These are phyloP conservation scores for Pisolithus thermaeus DNA, from an alignment of 1,284 basidiomycete species.

Conservation along the genomic window DNA sequence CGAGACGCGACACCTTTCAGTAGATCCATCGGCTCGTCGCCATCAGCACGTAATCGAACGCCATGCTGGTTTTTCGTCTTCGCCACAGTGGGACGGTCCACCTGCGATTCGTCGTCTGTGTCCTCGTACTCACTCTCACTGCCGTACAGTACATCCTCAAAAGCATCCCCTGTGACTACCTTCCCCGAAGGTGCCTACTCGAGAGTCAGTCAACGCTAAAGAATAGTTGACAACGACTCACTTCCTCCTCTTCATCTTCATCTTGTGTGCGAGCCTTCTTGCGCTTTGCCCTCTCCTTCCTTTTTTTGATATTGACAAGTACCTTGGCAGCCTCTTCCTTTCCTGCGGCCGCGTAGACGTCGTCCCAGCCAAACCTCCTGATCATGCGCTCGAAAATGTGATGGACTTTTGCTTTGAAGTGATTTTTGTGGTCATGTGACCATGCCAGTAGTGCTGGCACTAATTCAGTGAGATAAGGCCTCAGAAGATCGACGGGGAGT, in stretches of 20 bases:
- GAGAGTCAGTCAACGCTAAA: background rate
- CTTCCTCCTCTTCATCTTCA: conserved; percentile 49
- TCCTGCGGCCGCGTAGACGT: conserved; percentile 72
- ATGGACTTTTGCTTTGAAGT: conserved; percentile 95
- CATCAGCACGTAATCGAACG: conserved; percentile 77
- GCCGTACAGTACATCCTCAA: conserved; percentile 93
- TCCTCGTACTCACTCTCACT: conserved; percentile 83
- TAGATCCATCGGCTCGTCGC: conserved; percentile 95
- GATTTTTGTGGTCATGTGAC: conserved; percentile 98
- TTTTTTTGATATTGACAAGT: conserved; percentile 30
- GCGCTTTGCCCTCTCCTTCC: conserved; percentile 84
- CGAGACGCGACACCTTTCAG: conserved; percentile 78
- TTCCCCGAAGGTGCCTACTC: conserved; percentile 38
- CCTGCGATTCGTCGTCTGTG: conserved; percentile 60
- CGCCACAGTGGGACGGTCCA: conserved; percentile 21
- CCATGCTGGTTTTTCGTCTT: conserved; percentile 39
- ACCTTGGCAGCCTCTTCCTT: conserved; percentile 76
- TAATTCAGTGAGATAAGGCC: conserved; percentile 69
- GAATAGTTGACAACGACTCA: conserved; percentile 15
- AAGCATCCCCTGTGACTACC: conserved; percentile 73
- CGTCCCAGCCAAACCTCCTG: conserved; percentile 85
- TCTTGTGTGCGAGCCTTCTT: conserved; percentile 53
- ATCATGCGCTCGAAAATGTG: conserved; percentile 98
- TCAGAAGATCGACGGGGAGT: conserved; percentile 65
- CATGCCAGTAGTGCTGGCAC: conserved; percentile 86